Percentiles rank a stretch among this genome's conserved stretches.
Conservation (phyloP, 306 rosid species). For the Cajanus cajan region DNA sequence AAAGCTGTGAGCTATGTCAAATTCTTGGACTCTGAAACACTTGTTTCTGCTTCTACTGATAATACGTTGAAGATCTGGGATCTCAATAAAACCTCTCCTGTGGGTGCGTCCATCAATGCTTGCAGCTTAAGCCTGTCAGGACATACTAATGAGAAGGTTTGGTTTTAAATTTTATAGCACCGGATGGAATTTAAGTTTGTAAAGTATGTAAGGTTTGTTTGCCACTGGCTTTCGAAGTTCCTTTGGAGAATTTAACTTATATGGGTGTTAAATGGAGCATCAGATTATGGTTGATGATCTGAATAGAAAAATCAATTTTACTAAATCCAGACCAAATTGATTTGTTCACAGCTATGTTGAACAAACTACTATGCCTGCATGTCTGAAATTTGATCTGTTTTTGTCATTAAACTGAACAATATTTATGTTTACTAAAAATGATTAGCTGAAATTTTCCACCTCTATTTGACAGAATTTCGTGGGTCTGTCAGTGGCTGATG, state of each 20-base stretch:
- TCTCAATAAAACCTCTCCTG: slow-evolving; percentile 65
- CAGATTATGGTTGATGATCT: neutral
- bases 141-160: slow-evolving; percentile 91
- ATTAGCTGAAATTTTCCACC: slow-evolving; percentile 36
- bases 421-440: slow-evolving; percentile 19
- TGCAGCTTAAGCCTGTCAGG: slow-evolving; percentile 81
- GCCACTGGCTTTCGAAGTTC: neutral
- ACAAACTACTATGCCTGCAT: neutral
- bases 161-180: slow-evolving; percentile 12
- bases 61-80: slow-evolving; percentile 92
- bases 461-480: slow-evolving; percentile 80
- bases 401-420: slow-evolving; percentile 16
- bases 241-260: neutral
- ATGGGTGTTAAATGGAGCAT: slow-evolving; percentile 17
- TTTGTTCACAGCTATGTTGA: slow-evolving; percentile 11
- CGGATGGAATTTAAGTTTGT: slow-evolving; percentile 15
- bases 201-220: neutral
- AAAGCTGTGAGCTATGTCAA: slow-evolving; percentile 90
- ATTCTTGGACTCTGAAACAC: slow-evolving; percentile 88
- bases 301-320: slow-evolving; percentile 9
- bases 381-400: slow-evolving; percentile 15
- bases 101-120: slow-evolving; percentile 61
- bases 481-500: slow-evolving; percentile 79
- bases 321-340: slow-evolving; percentile 11
- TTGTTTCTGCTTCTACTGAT: slow-evolving; percentile 95